Percentiles rank a stretch among this genome's conserved stretches.
These are phyloP conservation scores for Ilyonectria destructans DNA, from an alignment of 2,329 filamentous ascomycete genomes.

Conservation along the genomic window DNA sequence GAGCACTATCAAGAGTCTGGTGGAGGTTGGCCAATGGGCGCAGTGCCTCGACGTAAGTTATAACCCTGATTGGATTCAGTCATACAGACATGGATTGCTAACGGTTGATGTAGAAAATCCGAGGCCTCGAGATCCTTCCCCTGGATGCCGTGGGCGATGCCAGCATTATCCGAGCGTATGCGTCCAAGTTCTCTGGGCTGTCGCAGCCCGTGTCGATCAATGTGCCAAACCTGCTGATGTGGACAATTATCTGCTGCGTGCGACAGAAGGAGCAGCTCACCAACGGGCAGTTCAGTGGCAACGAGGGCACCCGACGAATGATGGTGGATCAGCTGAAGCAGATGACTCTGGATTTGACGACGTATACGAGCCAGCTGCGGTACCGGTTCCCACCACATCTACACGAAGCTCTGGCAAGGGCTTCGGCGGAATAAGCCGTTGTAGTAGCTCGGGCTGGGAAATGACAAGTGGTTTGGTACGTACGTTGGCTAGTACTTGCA, in stretches of 20 bases:
- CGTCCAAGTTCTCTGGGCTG: conserved; percentile 85
- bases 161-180: conserved; percentile 83
- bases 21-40: conserved; percentile 71
- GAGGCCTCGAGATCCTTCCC: conserved; percentile 83
- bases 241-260: conserved; percentile 91
- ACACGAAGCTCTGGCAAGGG: conserved; percentile 89
- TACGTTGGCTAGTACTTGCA: conserved; percentile 22
- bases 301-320: conserved; percentile 74
- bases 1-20: conserved; percentile 73
- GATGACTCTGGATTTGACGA: conserved; percentile 91
- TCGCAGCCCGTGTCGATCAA: conserved; percentile 89
- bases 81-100: conserved; percentile 30
- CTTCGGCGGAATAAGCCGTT: conserved; percentile 73
- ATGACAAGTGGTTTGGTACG: conserved; percentile 9
- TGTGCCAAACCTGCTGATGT: conserved; percentile 92
- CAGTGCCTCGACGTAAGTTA: conserved; percentile 72
- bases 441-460: neutral
- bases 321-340: conserved; percentile 82
- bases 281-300: conserved; percentile 81
- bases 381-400: conserved; percentile 91
- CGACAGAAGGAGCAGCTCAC: conserved; percentile 82
- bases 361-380: conserved; percentile 92
- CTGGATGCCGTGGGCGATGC: conserved; percentile 83
- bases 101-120: conserved; percentile 74
- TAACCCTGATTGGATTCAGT: neutral